Evolutionary conservation across 2,329 filamentous ascomycete species (phyloP).

Genomic region (Rutstroemia sp.): DNA sequence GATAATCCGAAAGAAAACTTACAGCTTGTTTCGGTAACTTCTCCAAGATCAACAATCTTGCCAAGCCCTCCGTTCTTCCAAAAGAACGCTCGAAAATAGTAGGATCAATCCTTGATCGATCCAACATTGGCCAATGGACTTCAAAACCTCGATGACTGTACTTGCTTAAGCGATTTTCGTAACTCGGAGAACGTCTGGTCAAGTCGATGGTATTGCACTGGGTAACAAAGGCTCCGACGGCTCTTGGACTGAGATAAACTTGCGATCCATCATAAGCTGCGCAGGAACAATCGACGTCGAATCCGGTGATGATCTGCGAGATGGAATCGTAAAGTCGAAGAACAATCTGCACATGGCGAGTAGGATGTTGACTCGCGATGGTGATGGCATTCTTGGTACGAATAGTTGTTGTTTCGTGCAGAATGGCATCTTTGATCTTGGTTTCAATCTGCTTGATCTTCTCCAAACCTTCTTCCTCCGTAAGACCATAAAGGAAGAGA

Average conservation of each 20-base stretch:
- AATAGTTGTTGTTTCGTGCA: conserved; percentile 77
- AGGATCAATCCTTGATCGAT: conserved; percentile 70
- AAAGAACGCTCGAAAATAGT: conserved; percentile 84
- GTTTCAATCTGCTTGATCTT: conserved; percentile 80
- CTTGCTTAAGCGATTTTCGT: conserved; percentile 80
- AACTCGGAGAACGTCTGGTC: conserved; percentile 72
- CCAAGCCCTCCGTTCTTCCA: conserved; percentile 65
- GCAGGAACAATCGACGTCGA: conserved; percentile 80
- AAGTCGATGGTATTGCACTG: conserved; percentile 78
- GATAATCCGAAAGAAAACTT: neutral
- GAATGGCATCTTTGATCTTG: conserved; percentile 65
- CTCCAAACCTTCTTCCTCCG: conserved; percentile 67
- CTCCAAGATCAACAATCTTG: conserved; percentile 72
- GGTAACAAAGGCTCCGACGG: conserved; percentile 70
- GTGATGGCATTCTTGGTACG: conserved; percentile 84
- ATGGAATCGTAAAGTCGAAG: conserved; percentile 78
- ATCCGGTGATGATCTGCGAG: conserved; percentile 78
- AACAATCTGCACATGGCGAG: conserved; percentile 76
- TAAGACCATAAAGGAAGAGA: conserved; percentile 75
- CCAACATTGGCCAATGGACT: conserved; percentile 68
- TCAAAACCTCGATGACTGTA: conserved; percentile 82
- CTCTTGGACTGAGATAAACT: conserved; percentile 71
- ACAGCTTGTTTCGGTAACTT: conserved; percentile 57
- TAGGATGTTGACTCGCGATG: conserved; percentile 77
- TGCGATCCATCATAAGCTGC: conserved; percentile 74